Base-by-base conservation (phyloP, 2,329 filamentous ascomycete genomes). In the Graphilbum fragrans region DNA sequence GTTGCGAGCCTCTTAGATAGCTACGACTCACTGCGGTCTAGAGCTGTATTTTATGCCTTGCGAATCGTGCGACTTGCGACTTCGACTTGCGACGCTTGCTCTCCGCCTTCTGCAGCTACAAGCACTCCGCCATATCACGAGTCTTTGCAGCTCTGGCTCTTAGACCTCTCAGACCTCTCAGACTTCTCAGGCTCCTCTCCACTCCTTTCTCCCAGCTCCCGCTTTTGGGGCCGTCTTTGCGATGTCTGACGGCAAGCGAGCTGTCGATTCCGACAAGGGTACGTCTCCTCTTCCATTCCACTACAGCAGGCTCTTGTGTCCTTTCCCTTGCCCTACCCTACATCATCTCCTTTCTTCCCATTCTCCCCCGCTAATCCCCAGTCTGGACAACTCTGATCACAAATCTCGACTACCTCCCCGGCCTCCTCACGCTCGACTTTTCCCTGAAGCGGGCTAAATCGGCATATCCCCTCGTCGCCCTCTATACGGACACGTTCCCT, bases 331-430 rank as follows among this genome's bases (percentile, higher is more conserved):
- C 22, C n/a, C 12, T 25, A 5, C 14, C 37, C 37, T 27, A 29
- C 21, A 12, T 18, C 7, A 9, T 29, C 14, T 27, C 18, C 10
- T 33, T 9, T 16, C 23, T 23, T 36, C 19, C 20, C 20, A 10
- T 37, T 8, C 21, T 27, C 17, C 35, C 16, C 21, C 16, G 12
- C 35, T 34, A n/a, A 11, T 9, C 23, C 14, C 3, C 35, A 50
- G 86, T 92, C 57, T 94, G 86, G 86, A 86, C 84, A 22, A 84
- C 80, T 11, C 71, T 94, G 50, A 87, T 94, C 57, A 94, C 86
- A 45, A 93, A 92, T 63, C 77, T 76, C 38, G 70, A 72, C 52
- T 94, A 94, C 61, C 77, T 94, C 46, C 72, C 82, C 6, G 87
- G 87, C 37, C 79, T 94, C 39, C 69, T 94, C 41, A 86, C 85